Percentiles rank a stretch among this genome's conserved stretches.
Evolutionary conservation across 352 stramenopile genomes (phyloP).

Genomic region (Phytopythium kandeliae): DNA sequence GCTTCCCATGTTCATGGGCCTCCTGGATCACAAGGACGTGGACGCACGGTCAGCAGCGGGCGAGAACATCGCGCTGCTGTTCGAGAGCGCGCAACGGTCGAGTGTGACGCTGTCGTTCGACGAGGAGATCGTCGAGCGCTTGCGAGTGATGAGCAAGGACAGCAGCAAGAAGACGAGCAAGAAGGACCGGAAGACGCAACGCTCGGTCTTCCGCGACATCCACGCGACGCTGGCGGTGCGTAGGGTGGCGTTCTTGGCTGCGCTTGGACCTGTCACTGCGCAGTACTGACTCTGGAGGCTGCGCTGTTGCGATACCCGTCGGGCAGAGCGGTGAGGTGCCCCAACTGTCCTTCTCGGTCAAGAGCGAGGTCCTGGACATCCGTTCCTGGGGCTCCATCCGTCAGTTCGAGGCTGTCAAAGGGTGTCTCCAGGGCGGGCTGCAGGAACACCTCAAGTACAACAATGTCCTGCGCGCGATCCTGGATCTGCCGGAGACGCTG

Average conservation of each 20-base stretch:
- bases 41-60: slow-evolving; percentile 73
- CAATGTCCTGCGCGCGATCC: slow-evolving; percentile 65
- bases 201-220: slow-evolving; percentile 81
- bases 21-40: slow-evolving; percentile 77
- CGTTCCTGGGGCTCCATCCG: slow-evolving; percentile 74
- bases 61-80: slow-evolving; percentile 84
- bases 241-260: not conserved
- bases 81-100: slow-evolving; percentile 54
- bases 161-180: slow-evolving; percentile 89
- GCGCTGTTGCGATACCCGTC: not conserved
- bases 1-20: slow-evolving; percentile 57
- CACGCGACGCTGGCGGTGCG: slow-evolving; percentile 68
- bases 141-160: slow-evolving; percentile 80
- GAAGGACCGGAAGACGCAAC: slow-evolving; percentile 84
- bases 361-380: slow-evolving; percentile 70
- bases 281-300: too few species aligned
- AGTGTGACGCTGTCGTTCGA: slow-evolving; percentile 45
- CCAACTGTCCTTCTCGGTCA: slow-evolving; percentile 70
- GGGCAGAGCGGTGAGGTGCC: slow-evolving; percentile 70
- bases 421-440: slow-evolving; percentile 59
- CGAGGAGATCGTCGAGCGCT: slow-evolving; percentile 63
- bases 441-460: slow-evolving; percentile 89
- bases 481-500: slow-evolving; percentile 72
- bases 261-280: not conserved
- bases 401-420: slow-evolving; percentile 82